Evolutionary conservation across 2,329 filamentous ascomycete genomes (phyloP).

Genomic region (Botryosphaeria dothidea): DNA sequence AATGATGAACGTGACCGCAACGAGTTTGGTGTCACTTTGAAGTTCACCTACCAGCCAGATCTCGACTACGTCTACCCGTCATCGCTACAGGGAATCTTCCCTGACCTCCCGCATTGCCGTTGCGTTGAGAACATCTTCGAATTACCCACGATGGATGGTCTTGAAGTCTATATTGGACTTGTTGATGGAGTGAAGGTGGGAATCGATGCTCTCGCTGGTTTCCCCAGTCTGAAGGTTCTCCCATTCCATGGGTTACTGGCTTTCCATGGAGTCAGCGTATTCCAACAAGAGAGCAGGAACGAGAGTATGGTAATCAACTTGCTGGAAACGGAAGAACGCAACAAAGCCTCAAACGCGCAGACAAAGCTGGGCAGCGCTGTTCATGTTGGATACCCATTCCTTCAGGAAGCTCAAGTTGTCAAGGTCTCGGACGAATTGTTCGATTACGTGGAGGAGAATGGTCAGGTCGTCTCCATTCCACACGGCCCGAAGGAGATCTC

Average conservation of each 20-base stretch:
- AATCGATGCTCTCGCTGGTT: conserved; percentile 81
- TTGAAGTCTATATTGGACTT: conserved; percentile 81
- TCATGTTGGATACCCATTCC: conserved; percentile 90
- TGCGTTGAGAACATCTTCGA: conserved; percentile 98
- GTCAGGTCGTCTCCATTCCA: conserved; percentile 67
- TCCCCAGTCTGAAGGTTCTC: conserved; percentile 84
- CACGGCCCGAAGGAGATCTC: conserved; percentile 76
- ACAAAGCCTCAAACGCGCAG: conserved; percentile 72
- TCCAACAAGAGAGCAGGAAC: conserved; percentile 93
- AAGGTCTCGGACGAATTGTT: conserved; percentile 93
- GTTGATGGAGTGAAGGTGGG: conserved; percentile 83
- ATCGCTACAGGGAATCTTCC: conserved; percentile 85
- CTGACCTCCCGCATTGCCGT: conserved; percentile 80
- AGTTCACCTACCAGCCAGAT: conserved; percentile 82
- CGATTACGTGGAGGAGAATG: conserved; percentile 72
- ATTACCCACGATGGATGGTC: conserved; percentile 84
- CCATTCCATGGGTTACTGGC: conserved; percentile 79
- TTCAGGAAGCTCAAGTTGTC: conserved; percentile 89
- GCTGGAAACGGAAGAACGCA: conserved; percentile 69
- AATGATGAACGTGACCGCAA: conserved; percentile 81
- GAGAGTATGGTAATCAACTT: conserved; percentile 94
- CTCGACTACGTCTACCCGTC: conserved; percentile 83
- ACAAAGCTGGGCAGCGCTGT: conserved; percentile 80
- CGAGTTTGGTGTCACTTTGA: conserved; percentile 86
- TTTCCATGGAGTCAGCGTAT: conserved; percentile 90